Evolutionary conservation across 371 early-diverging fungal genomes (phyloP), one percentile per base, ranked within the genome.

Genomic region (Mucor saturninus): DNA sequence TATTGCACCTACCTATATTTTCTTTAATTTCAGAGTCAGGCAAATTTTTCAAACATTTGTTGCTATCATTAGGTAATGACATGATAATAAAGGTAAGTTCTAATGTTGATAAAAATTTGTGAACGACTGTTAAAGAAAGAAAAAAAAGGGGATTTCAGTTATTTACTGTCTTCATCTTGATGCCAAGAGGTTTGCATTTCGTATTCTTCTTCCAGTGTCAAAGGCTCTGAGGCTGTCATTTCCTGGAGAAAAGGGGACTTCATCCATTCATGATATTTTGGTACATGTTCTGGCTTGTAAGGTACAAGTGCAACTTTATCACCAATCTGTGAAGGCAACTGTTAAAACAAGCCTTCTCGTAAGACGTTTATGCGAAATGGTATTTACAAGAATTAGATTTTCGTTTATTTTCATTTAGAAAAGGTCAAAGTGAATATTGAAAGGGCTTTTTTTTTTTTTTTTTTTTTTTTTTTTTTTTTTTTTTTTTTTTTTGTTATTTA

Each of bases 211-310:
- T 94, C 90, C 28, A 97, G 73, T 5, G 89, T 85, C 42, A 97
- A 79, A 8, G 96, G 96, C 65, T 97, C 97, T 7, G 95, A 95
- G 0, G 95, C 96, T 11, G 97, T 97, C 90, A 92, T 91, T 71
- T 95, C 97, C 60, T 88, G 91, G 32, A 96, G 80, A 69, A 86
- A 91, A 8, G 93, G 92, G 5, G 90, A 90, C 68, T 94, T 85
- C 97, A 97, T 97, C 97, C 97, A 97, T 54, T 88, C 88, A 75
- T 97, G 95, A 72, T 97, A 97, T 57, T 69, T 82, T 5, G 81
- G 81, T 1, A 97, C 97, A 84, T 97, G 97, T 50, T 90, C 89
- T 30, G 75, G 73, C 53, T 83, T 83, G 74, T 97, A 97, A 1
- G 97, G 97, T 9, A 95, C 95, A 3, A 97, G 82, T 11, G 91